Percentiles rank a stretch among this genome's conserved stretches.
Conservation (phyloP, 768 basidiomycete genomes). For the Psilocybe subaeruginosa region DNA sequence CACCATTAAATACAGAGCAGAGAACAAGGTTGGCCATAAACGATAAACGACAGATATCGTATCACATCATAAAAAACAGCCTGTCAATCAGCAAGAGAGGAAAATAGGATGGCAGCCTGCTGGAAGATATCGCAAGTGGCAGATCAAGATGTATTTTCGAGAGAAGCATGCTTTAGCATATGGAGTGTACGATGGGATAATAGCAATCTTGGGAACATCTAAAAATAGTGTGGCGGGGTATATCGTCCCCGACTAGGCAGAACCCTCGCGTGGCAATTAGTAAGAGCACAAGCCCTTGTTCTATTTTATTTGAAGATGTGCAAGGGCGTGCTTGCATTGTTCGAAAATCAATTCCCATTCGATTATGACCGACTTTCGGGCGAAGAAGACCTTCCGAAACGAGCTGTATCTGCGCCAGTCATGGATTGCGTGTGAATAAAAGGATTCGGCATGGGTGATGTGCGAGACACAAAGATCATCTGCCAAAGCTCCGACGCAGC, state of each 20-base stretch:
- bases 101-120: slow-evolving; percentile 13
- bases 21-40: slow-evolving; percentile 16
- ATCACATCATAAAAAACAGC: slow-evolving; percentile 2
- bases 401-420: background rate
- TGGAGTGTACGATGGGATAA: slow-evolving; percentile 8
- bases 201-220: slow-evolving; percentile 12
- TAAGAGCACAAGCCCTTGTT: background rate
- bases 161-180: slow-evolving; percentile 12
- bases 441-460: slow-evolving; percentile 2
- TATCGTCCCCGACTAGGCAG: background rate
- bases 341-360: background rate
- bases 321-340: background rate
- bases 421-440: slow-evolving; percentile 7
- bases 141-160: slow-evolving; percentile 1
- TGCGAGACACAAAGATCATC: slow-evolving; percentile 7
- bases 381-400: slow-evolving; percentile 9
- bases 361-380: background rate
- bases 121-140: slow-evolving; percentile 8
- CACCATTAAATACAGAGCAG: slow-evolving; percentile 9
- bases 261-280: background rate
- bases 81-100: slow-evolving; percentile 11
- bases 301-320: background rate
- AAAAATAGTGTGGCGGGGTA: slow-evolving; percentile 9
- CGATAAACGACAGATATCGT: slow-evolving; percentile 2
- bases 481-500: slow-evolving; percentile 2